Percentiles rank a stretch among this genome's conserved stretches.
Evolutionary conservation across 352 stramenopile species (phyloP).

Genomic region (Phytophthora tubulina): DNA sequence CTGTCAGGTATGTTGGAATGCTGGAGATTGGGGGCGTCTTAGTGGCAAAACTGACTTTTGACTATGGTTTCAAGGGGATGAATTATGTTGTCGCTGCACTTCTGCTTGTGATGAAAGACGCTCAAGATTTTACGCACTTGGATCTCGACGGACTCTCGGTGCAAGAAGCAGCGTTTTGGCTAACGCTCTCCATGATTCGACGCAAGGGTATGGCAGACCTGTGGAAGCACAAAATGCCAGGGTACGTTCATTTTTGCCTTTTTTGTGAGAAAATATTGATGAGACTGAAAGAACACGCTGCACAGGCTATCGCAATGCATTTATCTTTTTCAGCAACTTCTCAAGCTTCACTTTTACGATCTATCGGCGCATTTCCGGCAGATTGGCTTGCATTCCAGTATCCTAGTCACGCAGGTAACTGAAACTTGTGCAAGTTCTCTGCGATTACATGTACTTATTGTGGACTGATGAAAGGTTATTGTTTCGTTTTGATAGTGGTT

Average conservation of each 20-base stretch:
- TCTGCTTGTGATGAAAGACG: slow-evolving; percentile 56
- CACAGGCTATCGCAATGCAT: slow-evolving; percentile 73
- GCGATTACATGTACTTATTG: background rate
- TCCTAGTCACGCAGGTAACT: slow-evolving; percentile 77
- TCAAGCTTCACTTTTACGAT: slow-evolving; percentile 74
- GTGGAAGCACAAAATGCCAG: slow-evolving; percentile 84
- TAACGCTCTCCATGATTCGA: slow-evolving; percentile 65
- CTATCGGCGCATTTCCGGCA: slow-evolving; percentile 69
- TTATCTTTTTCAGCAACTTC: slow-evolving; percentile 80
- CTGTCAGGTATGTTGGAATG: slow-evolving; percentile 60
- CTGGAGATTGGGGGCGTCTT: background rate
- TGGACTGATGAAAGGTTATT: too few species aligned
- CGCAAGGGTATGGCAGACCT: slow-evolving; percentile 68
- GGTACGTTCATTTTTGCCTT: slow-evolving; percentile 39
- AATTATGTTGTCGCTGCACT: slow-evolving; percentile 83
- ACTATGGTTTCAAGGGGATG: slow-evolving; percentile 64
- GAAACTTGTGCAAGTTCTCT: background rate
- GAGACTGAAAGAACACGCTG: background rate
- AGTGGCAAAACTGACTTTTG: slow-evolving; percentile 1
- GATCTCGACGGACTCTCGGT: slow-evolving; percentile 29
- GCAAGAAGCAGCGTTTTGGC: slow-evolving; percentile 74
- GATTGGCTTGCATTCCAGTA: slow-evolving; percentile 87
- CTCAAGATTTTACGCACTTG: slow-evolving; percentile 4
- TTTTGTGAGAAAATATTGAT: background rate
- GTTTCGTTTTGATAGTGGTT: slow-evolving; percentile 67